phyloP scores from a whole-genome alignment of 176 grass and related monocot genomes.

The Triticum aestivum region DNA sequence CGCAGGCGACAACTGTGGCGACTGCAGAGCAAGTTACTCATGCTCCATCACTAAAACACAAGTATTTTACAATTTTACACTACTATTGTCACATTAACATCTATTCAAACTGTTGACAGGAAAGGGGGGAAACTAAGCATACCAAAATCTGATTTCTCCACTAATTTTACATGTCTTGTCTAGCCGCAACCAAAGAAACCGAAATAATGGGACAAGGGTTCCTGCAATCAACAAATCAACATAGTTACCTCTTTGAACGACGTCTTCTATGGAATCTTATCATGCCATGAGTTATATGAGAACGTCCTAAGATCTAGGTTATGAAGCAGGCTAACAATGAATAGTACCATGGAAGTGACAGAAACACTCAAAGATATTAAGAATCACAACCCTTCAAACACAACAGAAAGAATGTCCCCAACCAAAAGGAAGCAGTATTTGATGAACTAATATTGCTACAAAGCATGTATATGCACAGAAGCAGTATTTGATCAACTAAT shows the following conservation, averaged over 20 bases:
- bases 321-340: not conserved
- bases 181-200: conserved; percentile 38
- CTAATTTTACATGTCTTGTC: conserved; percentile 50
- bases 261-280: not conserved
- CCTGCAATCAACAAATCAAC: conserved; percentile 32
- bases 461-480: not conserved
- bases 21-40: conserved; percentile 27
- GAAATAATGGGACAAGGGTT: conserved; percentile 15
- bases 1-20: conserved; percentile 10
- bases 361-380: not conserved
- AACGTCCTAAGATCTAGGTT: not conserved
- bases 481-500: not conserved
- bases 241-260: not conserved
- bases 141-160: conserved; percentile 55
- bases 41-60: conserved; percentile 41
- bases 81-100: conserved; percentile 46
- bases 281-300: not conserved
- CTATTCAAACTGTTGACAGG: conserved; percentile 29
- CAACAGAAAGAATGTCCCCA: not conserved
- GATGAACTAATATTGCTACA: not conserved
- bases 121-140: conserved; percentile 26
- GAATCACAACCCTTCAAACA: not conserved
- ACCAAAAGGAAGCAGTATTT: not conserved
- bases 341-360: not conserved
- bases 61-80: conserved; percentile 46